Evolutionary conservation across 805 yeast genomes (phyloP), one percentile per base, ranked within the genome.

Genomic region (Metschnikowia matae): DNA sequence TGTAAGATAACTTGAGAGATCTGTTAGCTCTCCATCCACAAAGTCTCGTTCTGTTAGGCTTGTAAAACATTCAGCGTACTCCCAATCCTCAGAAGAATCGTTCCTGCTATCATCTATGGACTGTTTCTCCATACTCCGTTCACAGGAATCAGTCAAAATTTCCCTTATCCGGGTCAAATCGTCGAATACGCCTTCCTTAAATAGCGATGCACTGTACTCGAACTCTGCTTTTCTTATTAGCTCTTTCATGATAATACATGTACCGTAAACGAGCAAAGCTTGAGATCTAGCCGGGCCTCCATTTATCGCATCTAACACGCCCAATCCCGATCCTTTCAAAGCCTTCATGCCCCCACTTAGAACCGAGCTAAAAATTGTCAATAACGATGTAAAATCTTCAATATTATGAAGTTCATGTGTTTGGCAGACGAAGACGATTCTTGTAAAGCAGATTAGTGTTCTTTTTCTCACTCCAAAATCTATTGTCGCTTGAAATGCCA

Each of bases 401-500:
- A 80, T 63, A 6, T 64, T 62, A 0, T 54, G 52, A 6, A 62
- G 58, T 3, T 75, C 67, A 3, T 65, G 64, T 0, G 61, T 58
- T 1, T 66, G 63, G 14, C 77, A 55, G 38, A 80, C 73, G 0
- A 75, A 64, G 1, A 80, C 64, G 14, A 84, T 73, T 53, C 88
- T 75, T 13, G 79, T 63, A 15, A 87, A 58, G 15, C 81, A 75
- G 11, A 83, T 65, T 20, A 87, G 65, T 1, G 79, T 80, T 46
- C 78, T 72, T 48, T 82, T 74, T 56, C 94, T 77, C 6, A 86
- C 73, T 14, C 79, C 80, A 54, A 75, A 80, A 51, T 87, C 89
- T 61, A 87, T 84, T 0, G 92, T 78, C 2, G 92, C 83, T 34
- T 86, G 83, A 59, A 84, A 89, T 7, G 87, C 77, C 53, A 80